These are phyloP conservation scores for Phytophthora pistaciae DNA, from an alignment of 352 stramenopile species.

Conservation along the genomic window DNA sequence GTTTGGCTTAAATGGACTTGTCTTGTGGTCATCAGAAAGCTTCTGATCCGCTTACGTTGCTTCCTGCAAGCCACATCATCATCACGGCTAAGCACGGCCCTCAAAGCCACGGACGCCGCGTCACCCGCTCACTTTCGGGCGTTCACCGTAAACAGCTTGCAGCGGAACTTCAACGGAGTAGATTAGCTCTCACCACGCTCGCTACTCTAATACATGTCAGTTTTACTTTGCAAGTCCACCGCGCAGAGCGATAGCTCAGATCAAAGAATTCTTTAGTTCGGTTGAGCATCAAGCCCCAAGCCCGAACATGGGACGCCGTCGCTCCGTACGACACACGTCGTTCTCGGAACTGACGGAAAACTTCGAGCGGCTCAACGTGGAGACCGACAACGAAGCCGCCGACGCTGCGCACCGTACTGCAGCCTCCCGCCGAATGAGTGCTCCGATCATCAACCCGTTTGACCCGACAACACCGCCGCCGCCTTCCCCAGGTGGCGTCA, in stretches of 20 bases:
- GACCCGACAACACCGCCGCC: not conserved
- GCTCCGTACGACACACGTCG: slow-evolving; percentile 7
- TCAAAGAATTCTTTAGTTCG: slow-evolving; percentile 21
- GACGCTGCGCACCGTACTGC: not conserved
- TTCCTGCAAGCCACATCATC: not conserved
- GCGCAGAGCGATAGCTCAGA: slow-evolving; percentile 2
- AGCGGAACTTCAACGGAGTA: too few species aligned
- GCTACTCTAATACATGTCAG: too few species aligned
- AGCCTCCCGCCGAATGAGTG: not conserved
- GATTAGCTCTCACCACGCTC: too few species aligned
- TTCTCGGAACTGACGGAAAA: slow-evolving; percentile 14
- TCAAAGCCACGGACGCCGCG: not conserved
- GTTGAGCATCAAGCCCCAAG: not conserved
- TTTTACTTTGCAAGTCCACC: not conserved
- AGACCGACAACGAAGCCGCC: slow-evolving; percentile 13
- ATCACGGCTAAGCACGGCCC: not conserved
- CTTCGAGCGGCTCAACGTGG: slow-evolving; percentile 8
- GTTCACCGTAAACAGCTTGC: too few species aligned
- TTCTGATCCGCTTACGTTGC: not conserved
- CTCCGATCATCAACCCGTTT: not conserved
- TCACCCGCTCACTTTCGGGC: not conserved
- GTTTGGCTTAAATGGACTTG: too few species aligned
- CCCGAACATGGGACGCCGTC: not conserved
- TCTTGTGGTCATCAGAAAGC: too few species aligned
- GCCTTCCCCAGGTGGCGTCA: not conserved